Percentiles rank a stretch among this genome's conserved stretches.
Conservation (phyloP, 768 basidiomycete genomes). For the Candolleomyces aberdarensis region DNA sequence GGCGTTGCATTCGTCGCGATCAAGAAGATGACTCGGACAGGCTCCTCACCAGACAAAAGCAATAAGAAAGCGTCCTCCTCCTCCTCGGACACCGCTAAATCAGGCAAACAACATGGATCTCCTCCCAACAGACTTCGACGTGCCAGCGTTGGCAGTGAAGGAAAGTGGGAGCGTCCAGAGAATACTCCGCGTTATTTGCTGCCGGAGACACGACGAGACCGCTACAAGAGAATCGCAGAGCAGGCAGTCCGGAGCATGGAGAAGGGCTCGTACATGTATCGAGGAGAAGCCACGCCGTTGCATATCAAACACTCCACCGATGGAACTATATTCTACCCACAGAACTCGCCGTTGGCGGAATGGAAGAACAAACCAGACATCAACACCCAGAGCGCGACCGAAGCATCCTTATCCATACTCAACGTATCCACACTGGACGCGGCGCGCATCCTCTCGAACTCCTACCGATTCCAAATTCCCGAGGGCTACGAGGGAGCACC, state of each 20-base stretch:
- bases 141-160: too few relatives aligned
- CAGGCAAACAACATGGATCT: too few relatives aligned
- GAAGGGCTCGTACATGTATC: conserved; percentile 32
- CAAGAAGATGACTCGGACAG: too few relatives aligned
- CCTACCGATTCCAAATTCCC: conserved; percentile 15
- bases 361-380: conserved; percentile 39
- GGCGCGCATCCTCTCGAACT: conserved; percentile 37
- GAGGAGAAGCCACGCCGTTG: conserved; percentile 19
- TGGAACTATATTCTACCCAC: conserved; percentile 40
- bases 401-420: conserved; percentile 43
- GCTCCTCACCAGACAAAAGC: too few relatives aligned
- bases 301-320: conserved; percentile 24
- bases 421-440: conserved; percentile 67
- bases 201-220: neutral
- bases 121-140: too few relatives aligned
- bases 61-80: too few relatives aligned
- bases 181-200: too few relatives aligned
- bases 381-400: conserved; percentile 42
- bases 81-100: too few relatives aligned
- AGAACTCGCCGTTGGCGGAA: neutral
- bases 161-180: too few relatives aligned
- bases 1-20: too few relatives aligned
- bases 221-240: conserved; percentile 39
- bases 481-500: conserved; percentile 1
- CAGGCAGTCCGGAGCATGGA: conserved; percentile 46